These are phyloP conservation scores for Pyrus bretschneideri DNA, from an alignment of 306 rosid genomes.

Conservation along the genomic window DNA sequence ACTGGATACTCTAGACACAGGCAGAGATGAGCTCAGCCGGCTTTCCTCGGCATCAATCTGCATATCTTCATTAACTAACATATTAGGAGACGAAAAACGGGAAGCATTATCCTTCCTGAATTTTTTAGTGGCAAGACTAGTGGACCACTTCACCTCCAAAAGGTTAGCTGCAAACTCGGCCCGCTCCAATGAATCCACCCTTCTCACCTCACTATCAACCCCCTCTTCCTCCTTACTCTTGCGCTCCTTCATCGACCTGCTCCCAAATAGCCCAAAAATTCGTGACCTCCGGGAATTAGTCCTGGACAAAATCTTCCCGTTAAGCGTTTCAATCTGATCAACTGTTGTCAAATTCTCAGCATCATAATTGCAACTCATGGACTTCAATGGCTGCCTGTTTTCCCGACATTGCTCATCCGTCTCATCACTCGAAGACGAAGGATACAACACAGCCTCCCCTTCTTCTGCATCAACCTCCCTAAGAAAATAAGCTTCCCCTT, in stretches of 20 bases:
- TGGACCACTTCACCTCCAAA: constrained; percentile 86
- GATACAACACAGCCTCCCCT: constrained; percentile 29
- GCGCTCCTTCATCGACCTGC: constrained; percentile 39
- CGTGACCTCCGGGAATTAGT: constrained; percentile 35
- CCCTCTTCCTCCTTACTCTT: constrained; percentile 12
- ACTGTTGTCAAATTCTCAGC: constrained; percentile 7
- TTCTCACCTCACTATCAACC: constrained; percentile 7
- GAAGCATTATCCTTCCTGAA: constrained; percentile 20
- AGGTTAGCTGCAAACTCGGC: constrained; percentile 80
- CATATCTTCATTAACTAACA: constrained; percentile 10
- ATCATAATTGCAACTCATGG: constrained; percentile 35
- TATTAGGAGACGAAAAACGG: constrained; percentile 8
- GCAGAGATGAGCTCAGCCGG: constrained; percentile 20
- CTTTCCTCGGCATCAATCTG: constrained; percentile 6
- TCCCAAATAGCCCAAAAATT: constrained; percentile 54
- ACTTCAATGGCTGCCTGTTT: constrained; percentile 21
- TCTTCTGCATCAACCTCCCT: constrained; percentile 46
- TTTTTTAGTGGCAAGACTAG: constrained; percentile 38
- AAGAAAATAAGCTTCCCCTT: constrained; percentile 80
- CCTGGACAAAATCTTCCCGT: constrained; percentile 27
- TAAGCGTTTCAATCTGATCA: constrained; percentile 29
- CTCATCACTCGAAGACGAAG: constrained; percentile 42
- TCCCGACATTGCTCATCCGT: constrained; percentile 22
- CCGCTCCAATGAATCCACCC: constrained; percentile 47
- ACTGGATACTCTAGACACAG: constrained; percentile 11